A percentile compares a stretch with the other conserved stretches of the same genome.
Conservation (phyloP, 805 yeast genomes). For the Nakazawaea ambrosiae region DNA sequence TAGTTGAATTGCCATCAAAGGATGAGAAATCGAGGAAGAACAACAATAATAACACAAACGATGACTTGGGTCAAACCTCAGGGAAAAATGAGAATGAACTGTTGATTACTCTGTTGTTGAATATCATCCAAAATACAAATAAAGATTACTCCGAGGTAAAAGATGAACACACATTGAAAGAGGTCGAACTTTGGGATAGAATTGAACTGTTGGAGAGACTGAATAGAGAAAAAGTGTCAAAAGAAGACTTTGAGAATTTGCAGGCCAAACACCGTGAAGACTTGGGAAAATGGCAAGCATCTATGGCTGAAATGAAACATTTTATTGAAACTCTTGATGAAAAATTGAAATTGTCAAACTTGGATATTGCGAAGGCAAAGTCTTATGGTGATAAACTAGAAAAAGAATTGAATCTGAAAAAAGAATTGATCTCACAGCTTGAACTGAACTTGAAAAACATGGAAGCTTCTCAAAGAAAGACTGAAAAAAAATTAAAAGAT, state of each 20-base stretch:
- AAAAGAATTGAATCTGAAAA: not conserved
- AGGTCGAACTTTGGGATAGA: constrained; percentile 1
- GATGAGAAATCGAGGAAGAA: constrained; percentile 15
- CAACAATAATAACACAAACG: constrained; percentile 11
- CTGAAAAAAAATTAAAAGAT: constrained; percentile 13
- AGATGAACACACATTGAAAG: constrained; percentile 43
- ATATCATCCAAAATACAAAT: constrained; percentile 7
- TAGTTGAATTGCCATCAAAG: constrained; percentile 62
- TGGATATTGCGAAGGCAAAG: not conserved
- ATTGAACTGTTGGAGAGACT: constrained; percentile 15
- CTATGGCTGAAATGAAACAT: not conserved
- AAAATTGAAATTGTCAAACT: not conserved
- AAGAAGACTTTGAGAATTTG: constrained; percentile 6
- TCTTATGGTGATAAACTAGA: not conserved
- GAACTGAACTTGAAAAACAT: not conserved
- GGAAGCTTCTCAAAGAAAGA: constrained; percentile 11
- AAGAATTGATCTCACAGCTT: not conserved
- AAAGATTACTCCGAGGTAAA: constrained; percentile 12
- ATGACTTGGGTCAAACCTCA: constrained; percentile 14
- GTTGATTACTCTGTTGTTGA: constrained; percentile 14
- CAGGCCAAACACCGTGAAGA: not conserved
- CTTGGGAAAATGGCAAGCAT: not conserved
- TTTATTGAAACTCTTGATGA: not conserved
- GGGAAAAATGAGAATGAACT: constrained; percentile 9
- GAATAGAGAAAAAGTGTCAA: not conserved